Conservation (phyloP, 2,329 filamentous ascomycete species). For the Metarhizium humberi region DNA sequence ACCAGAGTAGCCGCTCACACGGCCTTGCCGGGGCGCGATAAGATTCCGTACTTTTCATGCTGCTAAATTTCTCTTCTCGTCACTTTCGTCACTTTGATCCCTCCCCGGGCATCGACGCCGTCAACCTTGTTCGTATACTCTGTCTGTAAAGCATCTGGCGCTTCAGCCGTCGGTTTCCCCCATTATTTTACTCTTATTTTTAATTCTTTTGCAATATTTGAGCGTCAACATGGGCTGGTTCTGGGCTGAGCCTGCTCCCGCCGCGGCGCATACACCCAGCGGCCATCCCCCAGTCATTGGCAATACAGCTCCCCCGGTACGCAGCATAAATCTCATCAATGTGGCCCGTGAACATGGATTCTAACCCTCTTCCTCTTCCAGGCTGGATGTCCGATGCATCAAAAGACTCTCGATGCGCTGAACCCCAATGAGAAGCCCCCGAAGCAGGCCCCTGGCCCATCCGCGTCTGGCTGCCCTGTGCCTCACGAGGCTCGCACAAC, state of each 20-base stretch:
- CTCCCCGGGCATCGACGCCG: neutral
- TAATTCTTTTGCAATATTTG: neutral
- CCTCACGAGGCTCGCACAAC: conserved; percentile 26
- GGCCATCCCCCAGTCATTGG: conserved; percentile 21
- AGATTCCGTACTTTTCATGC: neutral
- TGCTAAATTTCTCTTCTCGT: too few relatives aligned
- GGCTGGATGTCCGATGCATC: conserved; percentile 50
- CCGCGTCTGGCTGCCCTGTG: conserved; percentile 35
- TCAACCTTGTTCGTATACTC: neutral
- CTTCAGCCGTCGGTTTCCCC: neutral
- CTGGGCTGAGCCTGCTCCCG: conserved; percentile 43
- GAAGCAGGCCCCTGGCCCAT: conserved; percentile 10
- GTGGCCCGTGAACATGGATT: neutral
- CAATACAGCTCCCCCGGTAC: conserved; percentile 24
- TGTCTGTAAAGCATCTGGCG: neutral
- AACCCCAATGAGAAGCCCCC: conserved; percentile 19
- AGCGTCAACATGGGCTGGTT: conserved; percentile 49
- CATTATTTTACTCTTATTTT: neutral
- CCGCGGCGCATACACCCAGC: conserved; percentile 22
- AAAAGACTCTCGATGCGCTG: conserved; percentile 40
- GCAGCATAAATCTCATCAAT: conserved; percentile 1
- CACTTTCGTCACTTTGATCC: neutral
- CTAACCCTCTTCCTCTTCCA: conserved; percentile 14
- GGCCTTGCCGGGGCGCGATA: neutral
- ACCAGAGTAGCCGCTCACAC: neutral